Evolutionary conservation across 208 protist genomes (phyloP).

Genomic region (Leishmania tarentolae): DNA sequence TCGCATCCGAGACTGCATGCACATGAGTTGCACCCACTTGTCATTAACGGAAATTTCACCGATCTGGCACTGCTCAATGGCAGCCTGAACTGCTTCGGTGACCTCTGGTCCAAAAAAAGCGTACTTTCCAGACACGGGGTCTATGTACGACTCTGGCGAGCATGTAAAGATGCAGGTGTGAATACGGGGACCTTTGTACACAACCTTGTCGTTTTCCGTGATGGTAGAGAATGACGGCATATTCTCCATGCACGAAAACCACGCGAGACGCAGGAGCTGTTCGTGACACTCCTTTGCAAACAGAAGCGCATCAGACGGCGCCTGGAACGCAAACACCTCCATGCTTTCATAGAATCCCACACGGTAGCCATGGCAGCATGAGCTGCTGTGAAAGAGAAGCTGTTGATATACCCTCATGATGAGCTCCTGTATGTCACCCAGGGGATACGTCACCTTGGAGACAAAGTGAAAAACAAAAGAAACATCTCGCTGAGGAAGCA

Average conservation of each 20-base stretch:
- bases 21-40: conserved; percentile 51
- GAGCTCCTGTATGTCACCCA: conserved; percentile 56
- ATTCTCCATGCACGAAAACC: conserved; percentile 39
- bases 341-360: conserved; percentile 52
- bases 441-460: conserved; percentile 40
- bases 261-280: conserved; percentile 55
- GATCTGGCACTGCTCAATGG: conserved; percentile 51
- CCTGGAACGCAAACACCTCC: conserved; percentile 79
- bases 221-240: conserved; percentile 47
- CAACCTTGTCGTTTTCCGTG: conserved; percentile 45
- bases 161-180: conserved; percentile 87
- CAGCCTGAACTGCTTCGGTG: conserved; percentile 49
- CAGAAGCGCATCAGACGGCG: conserved; percentile 57
- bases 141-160: conserved; percentile 63
- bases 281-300: conserved; percentile 78
- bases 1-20: conserved; percentile 40
- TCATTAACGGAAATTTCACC: conserved; percentile 86
- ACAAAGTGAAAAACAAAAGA: conserved; percentile 86
- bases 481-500: conserved; percentile 71
- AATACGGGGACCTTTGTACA: conserved; percentile 82
- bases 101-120: conserved; percentile 74
- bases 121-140: conserved; percentile 62
- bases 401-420: conserved; percentile 73
- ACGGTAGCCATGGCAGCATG: conserved; percentile 51
- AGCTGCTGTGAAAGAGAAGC: conserved; percentile 48